Evolutionary conservation across 169 alveolate genomes (phyloP), one percentile per base, ranked within the genome.

Genomic region (Plasmodium gaboni): DNA sequence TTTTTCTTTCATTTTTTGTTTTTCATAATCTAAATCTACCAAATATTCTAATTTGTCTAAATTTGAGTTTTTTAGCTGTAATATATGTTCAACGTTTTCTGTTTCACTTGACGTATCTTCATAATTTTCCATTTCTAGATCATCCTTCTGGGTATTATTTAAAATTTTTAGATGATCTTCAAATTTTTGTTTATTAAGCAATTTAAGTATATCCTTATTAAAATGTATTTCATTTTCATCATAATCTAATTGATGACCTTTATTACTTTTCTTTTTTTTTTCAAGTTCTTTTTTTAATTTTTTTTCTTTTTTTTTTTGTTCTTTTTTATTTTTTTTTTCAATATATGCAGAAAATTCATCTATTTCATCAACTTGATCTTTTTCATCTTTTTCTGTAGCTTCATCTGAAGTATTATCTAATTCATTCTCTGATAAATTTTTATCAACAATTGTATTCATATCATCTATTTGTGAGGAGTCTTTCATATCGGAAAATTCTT

Each of bases 141-240:
- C 59, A 38, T 51, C 53, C 24, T 73, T 48, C 44, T 73, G 59
- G 61, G 32, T 76, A 74, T 68, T 71, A 73, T 74, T 87, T 71
- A 63, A 71, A 48, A 59, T 72, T 60, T 67, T 76, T 44, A 76
- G 46, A 86, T 63, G 94, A 83, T 64, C 93, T 70, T 68, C 50
- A 44, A 76, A 65, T 2, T 50, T 60, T 65, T 74, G 90, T 57
- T 69, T 50, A 48, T 89, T 65, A 24, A 65, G 44, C 61, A 87
- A 87, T 15, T 92, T 86, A 59, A 94, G 88, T 50, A 92, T 91
- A 50, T 92, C 93, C 74, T 94, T 92, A 71, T 90, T 94, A 44
- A 94, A 94, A 94, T 94, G 94, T 48, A 94, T 72, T 28, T 92
- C 94, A 13, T 88, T 63, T 76, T 85, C 90, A 15, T 72, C 92